phyloP scores from a whole-genome alignment of 495 filamentous ascomycete genomes.

The Venustampulla echinocandica region DNA sequence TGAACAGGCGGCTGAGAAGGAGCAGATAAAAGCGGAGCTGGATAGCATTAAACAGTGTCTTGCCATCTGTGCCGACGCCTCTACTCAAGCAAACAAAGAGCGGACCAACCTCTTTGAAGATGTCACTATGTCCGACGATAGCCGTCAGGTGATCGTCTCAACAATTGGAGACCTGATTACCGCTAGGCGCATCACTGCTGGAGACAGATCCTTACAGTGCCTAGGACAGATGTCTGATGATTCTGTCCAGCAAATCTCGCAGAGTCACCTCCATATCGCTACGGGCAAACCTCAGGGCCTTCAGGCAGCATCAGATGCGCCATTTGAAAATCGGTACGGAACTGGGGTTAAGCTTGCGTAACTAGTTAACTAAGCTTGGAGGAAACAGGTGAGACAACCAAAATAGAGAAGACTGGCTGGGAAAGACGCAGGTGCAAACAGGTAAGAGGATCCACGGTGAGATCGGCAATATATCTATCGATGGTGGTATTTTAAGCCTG shows the following conservation, averaged over 20 bases:
- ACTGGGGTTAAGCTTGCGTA: slow-evolving; percentile 19
- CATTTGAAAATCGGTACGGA: slow-evolving; percentile 19
- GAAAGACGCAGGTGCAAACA: background rate
- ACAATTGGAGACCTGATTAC: slow-evolving; percentile 29
- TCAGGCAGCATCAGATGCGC: slow-evolving; percentile 17
- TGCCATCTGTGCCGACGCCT: slow-evolving; percentile 23
- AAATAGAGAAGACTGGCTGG: slow-evolving; percentile 7
- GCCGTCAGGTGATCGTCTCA: slow-evolving; percentile 29
- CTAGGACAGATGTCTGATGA: slow-evolving; percentile 25
- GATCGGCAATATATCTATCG: slow-evolving; percentile 20
- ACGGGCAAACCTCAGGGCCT: slow-evolving; percentile 7
- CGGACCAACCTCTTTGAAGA: slow-evolving; percentile 28
- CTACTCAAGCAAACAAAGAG: slow-evolving; percentile 16
- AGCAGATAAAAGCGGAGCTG: slow-evolving; percentile 17
- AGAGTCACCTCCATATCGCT: background rate
- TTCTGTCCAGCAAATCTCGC: slow-evolving; percentile 16
- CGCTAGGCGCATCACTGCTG: slow-evolving; percentile 25
- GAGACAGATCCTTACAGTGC: slow-evolving; percentile 22
- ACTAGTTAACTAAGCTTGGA: slow-evolving; percentile 8
- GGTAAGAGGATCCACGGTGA: background rate
- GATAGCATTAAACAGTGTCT: slow-evolving; percentile 24
- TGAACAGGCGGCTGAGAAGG: slow-evolving; percentile 12
- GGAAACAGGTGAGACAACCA: background rate
- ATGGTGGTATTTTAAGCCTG: no score
- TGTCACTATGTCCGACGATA: slow-evolving; percentile 25